phyloP scores from a whole-genome alignment of 2,329 filamentous ascomycete species.

The Aureobasidium sp. region DNA sequence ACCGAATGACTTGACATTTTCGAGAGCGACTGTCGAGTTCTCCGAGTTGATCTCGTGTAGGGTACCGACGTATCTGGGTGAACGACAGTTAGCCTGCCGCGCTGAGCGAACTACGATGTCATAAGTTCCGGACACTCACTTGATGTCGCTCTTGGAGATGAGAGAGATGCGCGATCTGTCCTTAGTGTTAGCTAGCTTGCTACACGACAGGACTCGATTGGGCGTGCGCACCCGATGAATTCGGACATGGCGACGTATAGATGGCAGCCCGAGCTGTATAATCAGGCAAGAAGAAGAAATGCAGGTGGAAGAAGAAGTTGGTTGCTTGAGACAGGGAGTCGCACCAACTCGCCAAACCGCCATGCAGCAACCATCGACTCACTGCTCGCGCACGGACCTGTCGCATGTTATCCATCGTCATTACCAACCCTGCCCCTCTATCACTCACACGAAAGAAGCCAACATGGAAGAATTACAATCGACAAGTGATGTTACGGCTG shows the following conservation, averaged over 20 bases:
- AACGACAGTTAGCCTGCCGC: not conserved
- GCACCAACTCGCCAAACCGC: not conserved
- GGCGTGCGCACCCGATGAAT: conserved; percentile 49
- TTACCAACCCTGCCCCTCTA: not conserved
- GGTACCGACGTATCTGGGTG: conserved; percentile 78
- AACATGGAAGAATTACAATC: conserved; percentile 20
- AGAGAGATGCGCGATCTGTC: conserved; percentile 83
- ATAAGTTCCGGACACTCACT: conserved; percentile 50
- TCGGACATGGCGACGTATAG: conserved; percentile 45
- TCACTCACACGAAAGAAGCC: not conserved
- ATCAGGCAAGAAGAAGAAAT: not conserved
- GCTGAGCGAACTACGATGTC: not conserved
- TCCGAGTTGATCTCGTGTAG: conserved; percentile 98
- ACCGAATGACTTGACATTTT: conserved; percentile 90
- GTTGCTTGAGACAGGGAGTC: not conserved
- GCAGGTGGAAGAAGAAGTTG: conserved; percentile 4
- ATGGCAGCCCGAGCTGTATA: conserved; percentile 5
- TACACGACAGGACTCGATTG: conserved; percentile 41
- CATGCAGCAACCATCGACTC: not conserved
- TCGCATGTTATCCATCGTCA: not conserved
- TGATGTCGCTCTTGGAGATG: conserved; percentile 95
- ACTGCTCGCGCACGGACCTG: not conserved
- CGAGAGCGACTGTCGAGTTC: conserved; percentile 90
- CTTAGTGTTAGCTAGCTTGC: conserved; percentile 9
- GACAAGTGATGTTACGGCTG: conserved; percentile 20